Evolutionary conservation across 2,329 filamentous ascomycete species (phyloP).

Genomic region (Pseudocercospora crystallina): DNA sequence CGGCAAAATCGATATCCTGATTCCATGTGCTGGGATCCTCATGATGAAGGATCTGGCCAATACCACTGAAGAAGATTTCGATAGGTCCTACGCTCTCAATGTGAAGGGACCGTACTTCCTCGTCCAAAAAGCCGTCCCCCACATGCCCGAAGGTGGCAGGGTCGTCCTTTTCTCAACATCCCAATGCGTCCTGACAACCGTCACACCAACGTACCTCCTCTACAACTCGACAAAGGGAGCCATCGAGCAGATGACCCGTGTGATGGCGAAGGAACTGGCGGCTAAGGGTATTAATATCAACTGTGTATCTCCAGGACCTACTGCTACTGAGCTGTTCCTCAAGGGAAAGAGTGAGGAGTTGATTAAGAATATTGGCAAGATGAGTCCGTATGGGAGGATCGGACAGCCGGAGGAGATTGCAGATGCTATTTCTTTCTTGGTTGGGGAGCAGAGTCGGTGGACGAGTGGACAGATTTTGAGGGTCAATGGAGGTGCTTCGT

Average conservation of each 20-base stretch:
- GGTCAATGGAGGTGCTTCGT: slow-evolving; percentile 43
- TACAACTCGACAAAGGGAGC: slow-evolving; percentile 60
- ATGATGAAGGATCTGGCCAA: slow-evolving; percentile 51
- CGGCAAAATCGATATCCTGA: slow-evolving; percentile 59
- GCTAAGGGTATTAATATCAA: slow-evolving; percentile 54
- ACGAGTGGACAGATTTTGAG: slow-evolving; percentile 50
- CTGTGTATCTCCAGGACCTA: slow-evolving; percentile 54
- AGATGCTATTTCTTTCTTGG: slow-evolving; percentile 46
- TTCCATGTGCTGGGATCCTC: slow-evolving; percentile 59
- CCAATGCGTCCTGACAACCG: slow-evolving; percentile 38
- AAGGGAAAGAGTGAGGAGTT: slow-evolving; percentile 48
- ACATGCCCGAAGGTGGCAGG: slow-evolving; percentile 52
- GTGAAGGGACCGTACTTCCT: slow-evolving; percentile 61
- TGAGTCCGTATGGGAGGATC: slow-evolving; percentile 47
- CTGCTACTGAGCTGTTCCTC: slow-evolving; percentile 57
- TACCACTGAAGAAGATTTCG: slow-evolving; percentile 54
- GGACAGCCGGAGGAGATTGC: slow-evolving; percentile 54
- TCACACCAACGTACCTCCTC: slow-evolving; percentile 50
- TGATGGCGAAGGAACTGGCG: slow-evolving; percentile 57
- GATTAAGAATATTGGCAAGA: slow-evolving; percentile 42
- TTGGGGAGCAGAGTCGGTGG: slow-evolving; percentile 38
- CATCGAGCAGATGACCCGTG: slow-evolving; percentile 59
- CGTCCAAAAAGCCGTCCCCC: slow-evolving; percentile 51
- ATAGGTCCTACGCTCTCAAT: slow-evolving; percentile 52
- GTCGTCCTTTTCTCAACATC: slow-evolving; percentile 56